Conservation (phyloP, 495 filamentous ascomycete species). For the Hypoxylon perforatum region DNA sequence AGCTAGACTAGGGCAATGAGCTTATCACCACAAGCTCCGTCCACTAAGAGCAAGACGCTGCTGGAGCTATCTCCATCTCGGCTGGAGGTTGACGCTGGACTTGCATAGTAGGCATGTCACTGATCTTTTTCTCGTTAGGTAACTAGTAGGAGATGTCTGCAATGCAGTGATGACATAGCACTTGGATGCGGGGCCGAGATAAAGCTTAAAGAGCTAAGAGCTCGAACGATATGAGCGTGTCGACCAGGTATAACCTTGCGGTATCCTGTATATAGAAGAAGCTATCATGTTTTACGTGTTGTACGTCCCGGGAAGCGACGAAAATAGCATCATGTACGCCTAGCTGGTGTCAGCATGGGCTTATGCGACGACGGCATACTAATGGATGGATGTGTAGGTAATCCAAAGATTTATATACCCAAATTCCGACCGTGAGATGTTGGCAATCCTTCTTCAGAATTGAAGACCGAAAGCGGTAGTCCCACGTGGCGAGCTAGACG, state of each 20-base stretch:
- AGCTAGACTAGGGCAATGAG: conserved; percentile 30
- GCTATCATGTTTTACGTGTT: conserved; percentile 2
- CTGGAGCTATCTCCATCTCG: conserved; percentile 28
- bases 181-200: conserved; percentile 32
- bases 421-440: conserved; percentile 11
- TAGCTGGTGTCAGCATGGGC: neutral
- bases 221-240: conserved; percentile 10
- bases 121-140: conserved; percentile 37
- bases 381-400: neutral
- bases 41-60: conserved; percentile 31
- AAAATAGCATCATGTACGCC: neutral
- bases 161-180: conserved; percentile 30
- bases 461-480: conserved; percentile 26
- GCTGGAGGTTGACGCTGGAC: conserved; percentile 33
- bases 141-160: conserved; percentile 32
- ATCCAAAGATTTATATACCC: conserved; percentile 13
- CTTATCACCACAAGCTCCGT: conserved; percentile 27
- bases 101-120: conserved; percentile 44
- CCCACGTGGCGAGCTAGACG: conserved; percentile 36
- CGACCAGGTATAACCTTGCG: conserved; percentile 17
- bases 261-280: conserved; percentile 3
- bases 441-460: conserved; percentile 10
- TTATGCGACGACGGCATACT: neutral
- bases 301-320: neutral
- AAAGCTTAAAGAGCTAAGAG: conserved; percentile 27